Conservation (phyloP, 306 rosid species). For the Pachyrhizus erosus region DNA sequence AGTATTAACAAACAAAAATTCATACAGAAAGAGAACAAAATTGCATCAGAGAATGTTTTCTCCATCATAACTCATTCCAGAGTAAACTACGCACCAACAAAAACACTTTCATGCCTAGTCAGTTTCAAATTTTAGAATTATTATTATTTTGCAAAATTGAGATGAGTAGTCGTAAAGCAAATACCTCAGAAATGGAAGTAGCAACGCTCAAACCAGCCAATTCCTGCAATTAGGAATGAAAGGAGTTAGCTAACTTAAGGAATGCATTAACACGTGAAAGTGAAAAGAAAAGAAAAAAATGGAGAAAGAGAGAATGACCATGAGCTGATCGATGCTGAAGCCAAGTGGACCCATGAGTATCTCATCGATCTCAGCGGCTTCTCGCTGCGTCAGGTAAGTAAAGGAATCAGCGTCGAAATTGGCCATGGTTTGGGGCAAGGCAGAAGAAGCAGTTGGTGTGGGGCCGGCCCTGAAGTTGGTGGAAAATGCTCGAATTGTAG, state of each 20-base stretch:
- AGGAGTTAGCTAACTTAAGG: not conserved
- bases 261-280: not conserved
- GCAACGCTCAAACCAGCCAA: slow-evolving; percentile 98
- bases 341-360: slow-evolving; percentile 96
- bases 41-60: not conserved
- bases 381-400: slow-evolving; percentile 74
- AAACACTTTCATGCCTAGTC: not conserved
- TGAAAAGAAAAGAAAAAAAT: no score
- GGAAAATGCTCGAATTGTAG: slow-evolving; percentile 54
- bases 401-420: slow-evolving; percentile 53
- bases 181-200: slow-evolving; percentile 84
- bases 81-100: not conserved
- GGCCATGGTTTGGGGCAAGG: slow-evolving; percentile 44
- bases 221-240: slow-evolving; percentile 58
- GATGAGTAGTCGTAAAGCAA: slow-evolving; percentile 8
- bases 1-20: not conserved
- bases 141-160: slow-evolving; percentile 13
- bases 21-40: no score
- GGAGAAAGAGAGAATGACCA: slow-evolving; percentile 54
- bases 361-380: slow-evolving; percentile 93
- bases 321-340: slow-evolving; percentile 87
- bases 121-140: not conserved
- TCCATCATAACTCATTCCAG: not conserved
- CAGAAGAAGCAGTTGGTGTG: slow-evolving; percentile 7
- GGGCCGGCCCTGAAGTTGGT: slow-evolving; percentile 32